These are phyloP conservation scores for Colletotrichum sp. DNA, from an alignment of 2,329 filamentous ascomycete genomes.

Conservation along the genomic window DNA sequence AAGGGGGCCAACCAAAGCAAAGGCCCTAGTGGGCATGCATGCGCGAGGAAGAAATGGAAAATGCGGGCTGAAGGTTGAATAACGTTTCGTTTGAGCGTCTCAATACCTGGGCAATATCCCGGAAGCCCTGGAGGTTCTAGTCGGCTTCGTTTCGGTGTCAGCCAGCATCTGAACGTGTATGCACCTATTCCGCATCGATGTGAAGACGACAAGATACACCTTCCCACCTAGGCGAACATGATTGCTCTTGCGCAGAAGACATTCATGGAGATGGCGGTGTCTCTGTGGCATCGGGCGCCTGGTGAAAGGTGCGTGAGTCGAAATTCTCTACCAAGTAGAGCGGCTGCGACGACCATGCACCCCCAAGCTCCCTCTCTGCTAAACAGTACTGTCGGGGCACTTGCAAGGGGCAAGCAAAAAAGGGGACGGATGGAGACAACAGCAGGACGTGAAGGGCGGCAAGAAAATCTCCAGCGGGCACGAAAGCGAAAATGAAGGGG, in stretches of 20 bases:
- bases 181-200: background rate
- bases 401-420: background rate
- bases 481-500: background rate
- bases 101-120: background rate
- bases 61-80: background rate
- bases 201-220: background rate
- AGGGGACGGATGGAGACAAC: background rate
- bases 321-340: background rate
- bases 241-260: background rate
- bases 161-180: background rate
- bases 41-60: background rate
- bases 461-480: background rate
- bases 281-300: background rate
- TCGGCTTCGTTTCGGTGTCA: background rate
- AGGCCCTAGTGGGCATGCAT: background rate
- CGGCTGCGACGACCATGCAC: background rate
- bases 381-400: background rate
- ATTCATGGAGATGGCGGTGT: background rate
- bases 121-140: background rate
- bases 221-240: background rate
- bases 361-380: background rate
- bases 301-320: background rate
- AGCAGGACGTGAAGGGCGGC: background rate
- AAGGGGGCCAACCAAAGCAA: background rate
- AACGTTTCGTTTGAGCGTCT: background rate